Evolutionary conservation across 164 flowering plant species (phyloP), one percentile per base, ranked within the genome.

Genomic region (Taxillus chinensis): DNA sequence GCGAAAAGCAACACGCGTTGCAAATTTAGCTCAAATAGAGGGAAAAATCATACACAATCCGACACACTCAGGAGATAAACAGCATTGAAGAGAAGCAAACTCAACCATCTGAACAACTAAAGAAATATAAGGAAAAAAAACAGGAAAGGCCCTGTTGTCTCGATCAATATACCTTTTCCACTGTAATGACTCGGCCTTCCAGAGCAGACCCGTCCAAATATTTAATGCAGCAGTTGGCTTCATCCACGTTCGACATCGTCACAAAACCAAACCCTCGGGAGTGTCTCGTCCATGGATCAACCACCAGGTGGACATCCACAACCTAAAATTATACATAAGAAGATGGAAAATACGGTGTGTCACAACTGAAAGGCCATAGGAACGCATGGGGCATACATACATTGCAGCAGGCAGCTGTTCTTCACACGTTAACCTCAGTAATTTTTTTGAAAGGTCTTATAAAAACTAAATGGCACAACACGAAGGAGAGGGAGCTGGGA

Each of bases 241-340:
- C 97, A 60, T 78, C 64, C 38, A 83, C 65, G 55, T 62, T 64
- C 1, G 83, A 78, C 97, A 93, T 86, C 3, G 95, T 89, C 37
- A 90, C 91, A 72, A 93, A 93, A 16, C 91, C 99, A 80, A 93
- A 93, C 2, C 99, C 97, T 50, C 99, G 91, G 53, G 99, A 83
- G 61, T 90, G 97, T 59, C 88, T 76, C 10, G 95, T 84, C 90
- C 95, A 78, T n/a, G 99, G 99, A 71, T 93, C 99, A 56, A 76
- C 73, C 59, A 93, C 97, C 64, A 93, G 95, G 70, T 87, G 92
- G 57, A 87, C 79, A 74, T 88, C 96, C 60, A 68, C 70, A 64
- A 93, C 99, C 99, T 93, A 66, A 43, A 43, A 43, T 43, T 9
- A 1, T 43, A 43, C 46, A 43, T 6, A 0, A 43, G 45, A 5